A percentile compares a stretch with the other conserved stretches of the same genome.
Conservation (phyloP, 345 rosid genomes). For the Hibiscus syriacus region DNA sequence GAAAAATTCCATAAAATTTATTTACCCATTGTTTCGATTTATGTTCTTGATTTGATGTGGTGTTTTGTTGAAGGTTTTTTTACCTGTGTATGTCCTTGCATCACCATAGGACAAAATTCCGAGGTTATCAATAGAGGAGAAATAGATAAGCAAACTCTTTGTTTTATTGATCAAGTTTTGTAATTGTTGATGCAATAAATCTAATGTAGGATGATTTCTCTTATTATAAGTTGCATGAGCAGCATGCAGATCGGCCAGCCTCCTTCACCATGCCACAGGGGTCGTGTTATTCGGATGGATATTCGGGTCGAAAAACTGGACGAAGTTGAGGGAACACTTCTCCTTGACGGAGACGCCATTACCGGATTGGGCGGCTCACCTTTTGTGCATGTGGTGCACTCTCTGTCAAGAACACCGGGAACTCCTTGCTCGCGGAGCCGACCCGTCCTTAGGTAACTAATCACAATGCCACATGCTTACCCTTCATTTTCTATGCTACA, state of each 20-base stretch:
- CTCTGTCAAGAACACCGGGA: constrained; percentile 53
- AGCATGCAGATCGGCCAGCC: constrained; percentile 7
- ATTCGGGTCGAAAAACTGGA: constrained; percentile 1
- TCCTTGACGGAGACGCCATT: constrained; percentile 2
- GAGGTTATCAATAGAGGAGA: constrained; percentile 47
- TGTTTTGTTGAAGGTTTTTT: constrained; percentile 30
- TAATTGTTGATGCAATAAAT: not conserved
- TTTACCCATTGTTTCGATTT: not conserved
- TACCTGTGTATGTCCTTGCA: constrained; percentile 45
- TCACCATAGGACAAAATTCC: constrained; percentile 39
- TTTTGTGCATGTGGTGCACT: constrained; percentile 6
- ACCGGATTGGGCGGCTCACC: not conserved
- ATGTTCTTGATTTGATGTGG: not conserved
- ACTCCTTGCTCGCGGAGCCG: constrained; percentile 40
- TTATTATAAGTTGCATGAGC: constrained; percentile 11
- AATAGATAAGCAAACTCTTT: constrained; percentile 28
- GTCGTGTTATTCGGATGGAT: constrained; percentile 4
- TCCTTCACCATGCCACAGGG: constrained; percentile 5
- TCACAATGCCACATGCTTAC: too few relatives aligned
- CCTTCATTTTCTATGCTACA: too few relatives aligned
- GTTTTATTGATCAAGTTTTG: not conserved
- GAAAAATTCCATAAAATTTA: too few relatives aligned
- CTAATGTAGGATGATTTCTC: constrained; percentile 5
- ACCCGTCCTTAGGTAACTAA: too few relatives aligned
- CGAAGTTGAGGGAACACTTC: constrained; percentile 2